Evolutionary conservation across 306 rosid species (phyloP).

Genomic region (Elaeagnus macrophylla): DNA sequence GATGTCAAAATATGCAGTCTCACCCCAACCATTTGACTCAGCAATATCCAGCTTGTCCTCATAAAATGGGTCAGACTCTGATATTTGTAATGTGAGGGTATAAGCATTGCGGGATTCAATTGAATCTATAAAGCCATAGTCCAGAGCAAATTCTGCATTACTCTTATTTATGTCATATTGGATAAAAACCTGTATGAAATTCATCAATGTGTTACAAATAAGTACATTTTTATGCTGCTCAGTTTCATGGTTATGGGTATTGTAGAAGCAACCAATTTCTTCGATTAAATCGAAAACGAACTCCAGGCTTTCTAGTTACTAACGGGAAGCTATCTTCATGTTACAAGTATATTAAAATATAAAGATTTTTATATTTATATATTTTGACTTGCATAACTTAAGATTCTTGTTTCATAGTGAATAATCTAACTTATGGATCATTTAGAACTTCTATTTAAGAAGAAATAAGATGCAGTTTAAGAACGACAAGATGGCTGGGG

Average conservation of each 20-base stretch:
- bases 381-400: neutral
- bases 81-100: conserved; percentile 65
- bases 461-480: neutral
- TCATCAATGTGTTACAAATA: neutral
- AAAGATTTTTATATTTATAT: neutral
- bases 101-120: conserved; percentile 45
- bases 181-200: conserved; percentile 54
- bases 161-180: conserved; percentile 82
- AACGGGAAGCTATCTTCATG: too few relatives aligned
- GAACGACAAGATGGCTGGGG: neutral
- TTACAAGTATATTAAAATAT: too few relatives aligned
- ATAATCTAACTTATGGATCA: neutral
- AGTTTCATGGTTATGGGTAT: too few relatives aligned
- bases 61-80: conserved; percentile 69
- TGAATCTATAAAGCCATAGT: conserved; percentile 81
- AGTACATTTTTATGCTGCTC: neutral
- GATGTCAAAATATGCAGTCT: conserved; percentile 68
- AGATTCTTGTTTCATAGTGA: neutral
- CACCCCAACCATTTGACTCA: conserved; percentile 65
- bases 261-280: too few relatives aligned
- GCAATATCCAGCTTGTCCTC: conserved; percentile 83
- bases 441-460: too few relatives aligned
- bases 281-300: too few relatives aligned
- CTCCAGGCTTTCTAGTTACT: too few relatives aligned
- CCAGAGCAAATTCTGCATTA: conserved; percentile 91